A percentile compares a stretch with the other conserved stretches of the same genome.
Conservation (phyloP, 371 early-diverging fungal species). For the Chytridium lagenaria region DNA sequence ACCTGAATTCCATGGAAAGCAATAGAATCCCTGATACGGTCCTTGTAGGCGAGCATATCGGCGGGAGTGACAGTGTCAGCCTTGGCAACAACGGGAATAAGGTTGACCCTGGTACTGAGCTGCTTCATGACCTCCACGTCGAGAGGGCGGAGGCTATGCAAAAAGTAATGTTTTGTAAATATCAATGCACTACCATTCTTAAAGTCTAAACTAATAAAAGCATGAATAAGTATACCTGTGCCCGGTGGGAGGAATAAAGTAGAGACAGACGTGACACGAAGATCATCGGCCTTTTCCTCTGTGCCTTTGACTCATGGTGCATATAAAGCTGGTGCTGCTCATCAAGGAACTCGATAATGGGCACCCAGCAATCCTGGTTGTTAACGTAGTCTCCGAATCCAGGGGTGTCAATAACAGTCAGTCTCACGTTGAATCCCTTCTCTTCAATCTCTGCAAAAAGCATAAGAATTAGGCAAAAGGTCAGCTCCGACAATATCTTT, state of each 20-base stretch:
- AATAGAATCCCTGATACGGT: conserved; percentile 79
- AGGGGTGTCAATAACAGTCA: too few relatives aligned
- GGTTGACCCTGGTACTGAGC: conserved; percentile 81
- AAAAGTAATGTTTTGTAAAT: neutral
- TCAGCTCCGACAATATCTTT: conserved; percentile 88
- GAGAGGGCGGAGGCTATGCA: conserved; percentile 74
- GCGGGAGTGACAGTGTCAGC: conserved; percentile 89
- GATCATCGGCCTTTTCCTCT: conserved; percentile 84
- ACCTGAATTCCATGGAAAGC: conserved; percentile 78
- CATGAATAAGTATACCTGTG: conserved; percentile 66
- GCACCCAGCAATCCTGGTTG: conserved; percentile 91
- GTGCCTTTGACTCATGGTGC: conserved; percentile 80
- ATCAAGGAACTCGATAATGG: conserved; percentile 95
- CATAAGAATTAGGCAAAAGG: neutral
- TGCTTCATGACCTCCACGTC: conserved; percentile 91
- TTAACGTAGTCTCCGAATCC: conserved; percentile 91
- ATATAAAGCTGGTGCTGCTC: conserved; percentile 93
- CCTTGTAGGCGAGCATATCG: conserved; percentile 83
- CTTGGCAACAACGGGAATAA: conserved; percentile 94
- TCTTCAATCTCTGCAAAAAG: conserved; percentile 83
- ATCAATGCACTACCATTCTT: neutral
- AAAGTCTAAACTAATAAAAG: conserved; percentile 9
- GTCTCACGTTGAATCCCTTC: conserved; percentile 91
- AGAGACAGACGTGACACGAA: conserved; percentile 90
- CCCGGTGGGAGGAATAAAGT: conserved; percentile 90